Conservation (phyloP, 208 protist genomes). For the Angomonas desouzai region DNA sequence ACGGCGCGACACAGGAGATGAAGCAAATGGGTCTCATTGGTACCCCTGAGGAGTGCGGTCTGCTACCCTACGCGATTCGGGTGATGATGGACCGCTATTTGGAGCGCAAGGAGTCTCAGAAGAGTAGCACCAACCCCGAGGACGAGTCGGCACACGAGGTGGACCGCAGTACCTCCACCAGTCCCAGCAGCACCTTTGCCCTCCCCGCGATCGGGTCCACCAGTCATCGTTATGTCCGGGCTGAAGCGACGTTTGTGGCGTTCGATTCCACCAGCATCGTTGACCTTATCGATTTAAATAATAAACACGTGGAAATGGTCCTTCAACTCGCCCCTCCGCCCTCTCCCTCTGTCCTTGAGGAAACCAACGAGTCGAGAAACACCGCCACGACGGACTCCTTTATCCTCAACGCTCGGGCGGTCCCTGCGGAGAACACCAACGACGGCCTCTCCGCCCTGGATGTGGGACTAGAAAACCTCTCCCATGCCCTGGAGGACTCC, state of each 20-base stretch:
- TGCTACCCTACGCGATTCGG: slow-evolving; percentile 71
- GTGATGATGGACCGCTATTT: slow-evolving; percentile 55
- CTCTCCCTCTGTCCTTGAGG: slow-evolving; percentile 52
- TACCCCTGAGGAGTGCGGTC: slow-evolving; percentile 70
- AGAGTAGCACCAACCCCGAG: slow-evolving; percentile 14
- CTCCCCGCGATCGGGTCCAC: slow-evolving; percentile 36
- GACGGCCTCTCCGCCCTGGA: slow-evolving; percentile 80
- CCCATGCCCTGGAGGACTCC: slow-evolving; percentile 47
- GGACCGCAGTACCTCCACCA: slow-evolving; percentile 9
- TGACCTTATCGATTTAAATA: slow-evolving; percentile 77
- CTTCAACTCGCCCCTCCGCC: slow-evolving; percentile 53
- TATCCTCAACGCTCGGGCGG: slow-evolving; percentile 48
- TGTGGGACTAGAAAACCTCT: slow-evolving; percentile 74
- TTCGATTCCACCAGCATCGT: slow-evolving; percentile 69
- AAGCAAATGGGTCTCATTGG: slow-evolving; percentile 84
- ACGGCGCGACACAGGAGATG: slow-evolving; percentile 88
- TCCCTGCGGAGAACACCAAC: slow-evolving; percentile 53
- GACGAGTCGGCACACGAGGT: background rate
- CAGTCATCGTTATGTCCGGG: slow-evolving; percentile 51
- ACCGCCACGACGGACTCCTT: slow-evolving; percentile 54
- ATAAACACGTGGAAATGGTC: slow-evolving; percentile 62
- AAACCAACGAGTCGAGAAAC: slow-evolving; percentile 13
- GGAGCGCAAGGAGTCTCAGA: slow-evolving; percentile 26
- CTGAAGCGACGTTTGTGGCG: slow-evolving; percentile 75
- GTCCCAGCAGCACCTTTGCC: slow-evolving; percentile 25